These are phyloP conservation scores for Purpureocillium takamizusanense DNA, from an alignment of 2,329 filamentous ascomycete genomes.

Conservation along the genomic window DNA sequence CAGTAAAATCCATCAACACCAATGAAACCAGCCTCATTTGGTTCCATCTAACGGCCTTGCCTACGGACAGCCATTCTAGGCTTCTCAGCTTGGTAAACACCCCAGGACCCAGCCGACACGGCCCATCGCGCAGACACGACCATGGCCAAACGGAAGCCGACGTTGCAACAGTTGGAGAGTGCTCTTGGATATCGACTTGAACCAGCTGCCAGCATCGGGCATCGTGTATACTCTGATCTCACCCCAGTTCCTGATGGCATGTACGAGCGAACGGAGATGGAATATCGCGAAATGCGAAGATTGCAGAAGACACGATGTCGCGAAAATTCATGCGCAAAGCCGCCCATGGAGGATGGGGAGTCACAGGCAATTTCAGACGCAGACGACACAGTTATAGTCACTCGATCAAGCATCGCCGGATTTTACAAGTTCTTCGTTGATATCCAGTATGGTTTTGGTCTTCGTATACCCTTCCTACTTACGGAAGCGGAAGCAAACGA, in stretches of 20 bases:
- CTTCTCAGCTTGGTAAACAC: no score
- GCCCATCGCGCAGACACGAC: neutral
- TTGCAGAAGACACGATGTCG: neutral
- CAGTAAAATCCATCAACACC: no score
- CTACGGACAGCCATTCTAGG: no score
- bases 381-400: neutral
- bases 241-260: neutral
- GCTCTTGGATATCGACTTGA: slow-evolving; percentile 1
- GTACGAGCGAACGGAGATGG: slow-evolving; percentile 2
- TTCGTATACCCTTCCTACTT: neutral
- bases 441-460: slow-evolving; percentile 1
- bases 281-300: neutral
- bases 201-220: neutral
- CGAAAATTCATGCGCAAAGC: no score
- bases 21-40: no score
- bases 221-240: slow-evolving; percentile 2
- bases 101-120: neutral
- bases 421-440: slow-evolving; percentile 3
- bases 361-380: neutral
- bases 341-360: neutral
- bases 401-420: neutral
- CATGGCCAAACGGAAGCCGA: slow-evolving; percentile 3
- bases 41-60: no score
- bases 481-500: slow-evolving; percentile 2
- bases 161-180: slow-evolving; percentile 1